Base-by-base conservation (phyloP, 2,329 filamentous ascomycete species). In the Talaromyces sp. region DNA sequence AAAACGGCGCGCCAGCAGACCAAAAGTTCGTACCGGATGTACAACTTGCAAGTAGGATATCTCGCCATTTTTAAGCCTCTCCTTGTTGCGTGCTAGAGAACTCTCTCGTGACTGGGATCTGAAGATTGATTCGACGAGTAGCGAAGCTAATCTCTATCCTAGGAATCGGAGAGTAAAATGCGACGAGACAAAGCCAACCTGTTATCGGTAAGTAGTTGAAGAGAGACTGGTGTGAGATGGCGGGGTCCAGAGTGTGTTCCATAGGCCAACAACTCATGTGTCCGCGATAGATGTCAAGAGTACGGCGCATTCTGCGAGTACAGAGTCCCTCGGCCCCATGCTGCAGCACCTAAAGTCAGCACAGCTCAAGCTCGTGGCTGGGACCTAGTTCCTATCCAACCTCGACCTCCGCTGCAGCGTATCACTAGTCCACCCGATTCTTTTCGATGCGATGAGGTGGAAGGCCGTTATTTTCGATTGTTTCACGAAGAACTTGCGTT, bases 1-100 rank as follows among this genome's bases (percentile, higher is more conserved):
- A 11, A 54, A 54, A 35, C 4, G 50, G 31, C 50, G 50, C 9
- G 50, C 11, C 27, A 54, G 50, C 50, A 54, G 25, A 54, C 50
- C 50, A 54, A 54, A 54, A 54, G 50, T 54, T 54, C 50, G 50
- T 54, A 35, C 50, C 35, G 50, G 50, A 33, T 54, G 50, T 54
- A 54, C 50, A 54, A n/a, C 15, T 54, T 54, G 50, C 50, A 54
- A 54, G 27, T 54, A 54, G n/a, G 50, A n/a, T 6, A 17, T 17
- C 15, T 35, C 50, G 4, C 27, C 4, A 31, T 31, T 31, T 31
- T 6, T 1, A 31, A 31, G 4, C 27, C 4, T 6, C 27, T 31
- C 27, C 1, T 31, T 31, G 3, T 31, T 31, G 27, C 4, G 27
- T 31, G 27, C 27, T 31, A 31, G 27, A 7, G 27, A 31, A 31